A percentile compares a stretch with the other conserved stretches of the same genome.
phyloP scores from a whole-genome alignment of 257 asterid species.

The Linaria vulgaris region DNA sequence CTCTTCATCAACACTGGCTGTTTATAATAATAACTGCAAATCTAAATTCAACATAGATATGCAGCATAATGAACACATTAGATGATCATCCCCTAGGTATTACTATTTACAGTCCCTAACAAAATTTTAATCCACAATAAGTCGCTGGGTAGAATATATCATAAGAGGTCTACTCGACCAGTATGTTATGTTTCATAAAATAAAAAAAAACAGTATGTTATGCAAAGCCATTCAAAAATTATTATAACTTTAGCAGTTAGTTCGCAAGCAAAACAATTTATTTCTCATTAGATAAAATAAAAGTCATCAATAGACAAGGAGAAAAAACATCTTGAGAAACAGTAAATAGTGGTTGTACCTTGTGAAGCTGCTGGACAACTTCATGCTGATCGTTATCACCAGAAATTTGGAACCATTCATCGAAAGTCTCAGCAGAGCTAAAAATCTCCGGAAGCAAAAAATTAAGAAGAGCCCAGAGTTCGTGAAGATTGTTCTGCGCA shows the following conservation, averaged over 20 bases:
- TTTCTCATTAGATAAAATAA: not conserved
- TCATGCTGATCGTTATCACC: conserved; percentile 98
- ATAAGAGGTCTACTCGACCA: not conserved
- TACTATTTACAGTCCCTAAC: not conserved
- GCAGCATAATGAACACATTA: conserved; percentile 1
- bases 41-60: too few species aligned
- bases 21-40: not conserved
- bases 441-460: conserved; percentile 97
- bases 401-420: conserved; percentile 98
- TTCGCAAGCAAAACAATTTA: not conserved
- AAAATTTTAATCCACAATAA: not conserved
- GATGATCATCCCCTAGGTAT: not conserved
- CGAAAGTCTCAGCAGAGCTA: conserved; percentile 97
- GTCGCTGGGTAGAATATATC: too few species aligned
- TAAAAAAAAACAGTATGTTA: not conserved
- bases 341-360: conserved; percentile 36
- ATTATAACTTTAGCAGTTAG: too few species aligned
- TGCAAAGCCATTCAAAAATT: not conserved
- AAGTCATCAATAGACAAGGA: not conserved
- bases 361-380: conserved; percentile 99
- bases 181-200: too few species aligned
- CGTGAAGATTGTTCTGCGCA: conserved; percentile 96
- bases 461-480: conserved; percentile 97
- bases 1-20: conserved; percentile 5
- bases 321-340: not conserved